phyloP scores from a whole-genome alignment of 495 filamentous ascomycete genomes.

The Gamarada debralockiae region DNA sequence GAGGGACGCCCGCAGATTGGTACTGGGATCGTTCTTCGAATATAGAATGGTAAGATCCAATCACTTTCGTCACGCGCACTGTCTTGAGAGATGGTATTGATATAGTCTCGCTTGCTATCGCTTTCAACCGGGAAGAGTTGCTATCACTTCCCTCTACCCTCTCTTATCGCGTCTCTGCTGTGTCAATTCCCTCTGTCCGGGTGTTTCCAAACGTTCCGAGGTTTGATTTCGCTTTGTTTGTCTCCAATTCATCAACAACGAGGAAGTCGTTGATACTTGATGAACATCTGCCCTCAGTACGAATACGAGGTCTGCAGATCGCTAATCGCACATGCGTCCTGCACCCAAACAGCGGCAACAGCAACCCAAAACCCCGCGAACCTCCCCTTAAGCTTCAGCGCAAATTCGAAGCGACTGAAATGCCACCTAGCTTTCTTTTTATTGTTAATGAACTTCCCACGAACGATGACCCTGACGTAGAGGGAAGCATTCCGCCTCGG shows the following conservation, averaged over 20 bases:
- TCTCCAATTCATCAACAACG: background rate
- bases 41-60: background rate
- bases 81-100: background rate
- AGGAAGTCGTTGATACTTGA: background rate
- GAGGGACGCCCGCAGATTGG: background rate
- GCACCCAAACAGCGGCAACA: background rate
- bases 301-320: background rate
- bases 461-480: conserved; percentile 3
- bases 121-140: background rate
- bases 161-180: background rate
- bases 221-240: background rate
- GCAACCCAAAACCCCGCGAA: background rate
- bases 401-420: background rate
- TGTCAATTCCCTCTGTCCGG: background rate
- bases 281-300: background rate
- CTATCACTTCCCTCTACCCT: background rate
- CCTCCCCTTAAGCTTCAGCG: background rate
- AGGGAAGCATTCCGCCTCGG: background rate
- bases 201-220: background rate
- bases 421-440: conserved; percentile 13
- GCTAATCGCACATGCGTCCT: background rate
- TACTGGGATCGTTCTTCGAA: background rate
- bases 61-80: conserved; percentile 1
- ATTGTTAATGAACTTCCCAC: conserved; percentile 8
- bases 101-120: background rate